Evolutionary conservation across 148 eudicot genomes (phyloP), one percentile per base, ranked within the genome.

Genomic region (Chenopodium formosanum): DNA sequence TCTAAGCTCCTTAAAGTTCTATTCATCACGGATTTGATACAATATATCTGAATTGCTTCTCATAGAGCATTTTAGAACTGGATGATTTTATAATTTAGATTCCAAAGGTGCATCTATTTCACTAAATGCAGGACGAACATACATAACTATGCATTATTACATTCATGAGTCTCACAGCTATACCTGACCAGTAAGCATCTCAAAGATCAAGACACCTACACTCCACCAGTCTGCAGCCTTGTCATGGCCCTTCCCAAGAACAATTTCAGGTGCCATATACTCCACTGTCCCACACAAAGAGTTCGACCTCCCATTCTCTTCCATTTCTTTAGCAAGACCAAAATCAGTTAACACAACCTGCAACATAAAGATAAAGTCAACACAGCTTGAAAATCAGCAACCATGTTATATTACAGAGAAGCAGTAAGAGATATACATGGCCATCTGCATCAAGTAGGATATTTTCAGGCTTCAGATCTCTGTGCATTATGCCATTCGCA

Each of bases 221-320:
- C 98, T 94, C 98, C 98, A 94, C 98, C 98, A 92, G 82, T 94
- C 97, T 9, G 97, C 97, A 81, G 94, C 94, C 86, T 91, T 91
- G 79, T 94, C 92, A 80, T 94, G 97, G 58, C 97, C 97, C 88
- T 93, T 94, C 74, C 98, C 97, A 53, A 89, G 88, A 84, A 94
- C 63, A 82, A 93, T 93, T 90, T 93, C 98, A 58, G 97, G 98
- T 34, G 98, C 87, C 98, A 94, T 94, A 81, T 92, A 94, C 78
- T 94, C 98, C 40, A 89, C 89, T 20, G 98, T 93, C 23, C 98
- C 98, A 79, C 93, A 90, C 93, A 94, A 75, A 22, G 98, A 93
- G 79, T 94, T 93, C 29, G 97, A 88, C 83, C 92, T 89, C 80
- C 87, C 87, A 71, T 90, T 89, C 83, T 90, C 97, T 79, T 90